A percentile compares a stretch with the other conserved stretches of the same genome.
Evolutionary conservation across 2,329 filamentous ascomycete species (phyloP).

Genomic region (Ophiocordyceps camponoti-saundersi): DNA sequence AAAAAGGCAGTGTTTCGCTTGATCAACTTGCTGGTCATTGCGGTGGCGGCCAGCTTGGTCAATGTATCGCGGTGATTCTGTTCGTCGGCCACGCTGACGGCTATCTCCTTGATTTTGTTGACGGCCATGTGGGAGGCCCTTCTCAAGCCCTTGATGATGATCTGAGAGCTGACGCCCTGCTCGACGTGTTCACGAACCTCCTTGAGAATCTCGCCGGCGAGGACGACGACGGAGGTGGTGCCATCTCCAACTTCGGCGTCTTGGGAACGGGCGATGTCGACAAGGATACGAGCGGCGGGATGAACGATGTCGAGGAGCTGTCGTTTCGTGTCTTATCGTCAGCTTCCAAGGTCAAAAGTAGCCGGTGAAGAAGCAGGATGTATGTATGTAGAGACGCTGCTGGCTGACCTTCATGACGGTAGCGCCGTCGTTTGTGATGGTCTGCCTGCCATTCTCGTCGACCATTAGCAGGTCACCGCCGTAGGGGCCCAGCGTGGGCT

Average conservation of each 20-base stretch:
- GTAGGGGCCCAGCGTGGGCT: conserved; percentile 89
- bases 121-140: conserved; percentile 80
- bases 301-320: conserved; percentile 96
- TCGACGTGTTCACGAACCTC: conserved; percentile 94
- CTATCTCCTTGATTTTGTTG: conserved; percentile 98
- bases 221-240: conserved; percentile 90
- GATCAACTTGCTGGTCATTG: conserved; percentile 99
- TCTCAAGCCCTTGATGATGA: conserved; percentile 90
- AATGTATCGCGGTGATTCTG: conserved; percentile 76
- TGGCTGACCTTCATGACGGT: conserved; percentile 88
- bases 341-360: background rate
- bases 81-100: conserved; percentile 60
- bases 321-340: background rate
- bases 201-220: conserved; percentile 95
- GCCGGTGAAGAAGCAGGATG: conserved; percentile 1
- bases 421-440: conserved; percentile 96
- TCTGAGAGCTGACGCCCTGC: conserved; percentile 91
- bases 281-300: conserved; percentile 89
- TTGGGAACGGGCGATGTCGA: conserved; percentile 96
- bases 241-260: conserved; percentile 97
- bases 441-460: conserved; percentile 87
- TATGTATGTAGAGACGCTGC: no score
- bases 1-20: conserved; percentile 95
- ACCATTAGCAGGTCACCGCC: conserved; percentile 93
- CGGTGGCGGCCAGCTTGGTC: conserved; percentile 75